These are phyloP conservation scores for Coleophoma cylindrospora DNA, from an alignment of 2,329 filamentous ascomycete genomes.

Conservation along the genomic window DNA sequence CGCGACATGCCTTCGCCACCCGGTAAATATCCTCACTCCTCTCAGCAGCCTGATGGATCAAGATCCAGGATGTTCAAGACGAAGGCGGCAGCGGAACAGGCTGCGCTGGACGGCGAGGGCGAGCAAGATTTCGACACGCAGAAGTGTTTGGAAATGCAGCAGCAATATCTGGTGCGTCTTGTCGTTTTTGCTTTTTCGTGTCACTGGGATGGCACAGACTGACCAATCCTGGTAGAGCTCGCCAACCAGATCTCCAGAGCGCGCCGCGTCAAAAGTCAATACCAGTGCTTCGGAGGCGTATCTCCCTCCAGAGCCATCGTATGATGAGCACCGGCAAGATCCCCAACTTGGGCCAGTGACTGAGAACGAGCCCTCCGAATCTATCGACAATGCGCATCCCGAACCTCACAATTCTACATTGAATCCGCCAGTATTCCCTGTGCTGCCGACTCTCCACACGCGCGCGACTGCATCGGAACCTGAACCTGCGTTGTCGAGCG, in stretches of 20 bases:
- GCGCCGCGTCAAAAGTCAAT: not conserved
- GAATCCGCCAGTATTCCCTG: not conserved
- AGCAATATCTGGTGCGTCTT: conserved; percentile 12
- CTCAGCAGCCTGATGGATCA: no score
- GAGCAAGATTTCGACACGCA: conserved; percentile 13
- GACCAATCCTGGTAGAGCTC: not conserved
- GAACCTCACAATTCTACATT: not conserved
- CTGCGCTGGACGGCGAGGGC: conserved; percentile 7
- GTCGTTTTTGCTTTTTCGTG: conserved; percentile 1
- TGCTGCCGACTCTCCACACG: not conserved
- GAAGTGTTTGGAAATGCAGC: conserved; percentile 6
- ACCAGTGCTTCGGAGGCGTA: not conserved
- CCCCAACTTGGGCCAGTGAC: not conserved
- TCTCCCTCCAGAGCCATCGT: not conserved
- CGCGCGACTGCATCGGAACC: not conserved
- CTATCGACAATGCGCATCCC: not conserved
- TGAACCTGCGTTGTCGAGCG: not conserved
- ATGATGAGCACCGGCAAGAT: not conserved
- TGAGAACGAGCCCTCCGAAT: not conserved
- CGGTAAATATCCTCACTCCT: no score
- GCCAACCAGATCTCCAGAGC: not conserved
- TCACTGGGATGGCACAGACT: conserved; percentile 2
- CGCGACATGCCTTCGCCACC: no score
- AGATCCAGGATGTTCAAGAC: not conserved
- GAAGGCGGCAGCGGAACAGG: conserved; percentile 5